Evolutionary conservation across 371 early-diverging fungal species (phyloP).

Genomic region (Mucor mucedo): DNA sequence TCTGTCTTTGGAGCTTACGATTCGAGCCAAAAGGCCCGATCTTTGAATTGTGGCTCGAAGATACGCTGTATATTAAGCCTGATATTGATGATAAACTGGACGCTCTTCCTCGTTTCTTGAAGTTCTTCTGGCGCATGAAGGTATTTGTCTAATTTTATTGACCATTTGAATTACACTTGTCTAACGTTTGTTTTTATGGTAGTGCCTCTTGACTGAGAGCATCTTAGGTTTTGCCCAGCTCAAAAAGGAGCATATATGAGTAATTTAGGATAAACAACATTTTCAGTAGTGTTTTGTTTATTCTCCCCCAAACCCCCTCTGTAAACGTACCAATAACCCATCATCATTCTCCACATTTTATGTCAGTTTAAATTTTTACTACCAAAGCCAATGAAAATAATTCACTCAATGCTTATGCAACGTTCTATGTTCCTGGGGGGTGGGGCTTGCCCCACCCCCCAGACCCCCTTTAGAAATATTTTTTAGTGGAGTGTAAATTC

Average conservation of each 20-base stretch:
- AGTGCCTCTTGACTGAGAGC: constrained; percentile 18
- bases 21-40: constrained; percentile 19
- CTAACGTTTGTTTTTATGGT: constrained; percentile 25
- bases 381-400: no score
- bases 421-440: no score
- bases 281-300: no score
- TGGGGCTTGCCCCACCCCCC: no score
- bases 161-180: constrained; percentile 21
- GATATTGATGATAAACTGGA: constrained; percentile 20
- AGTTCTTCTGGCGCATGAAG: constrained; percentile 26
- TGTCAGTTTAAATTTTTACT: no score
- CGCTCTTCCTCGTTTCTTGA: constrained; percentile 15
- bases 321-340: no score
- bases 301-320: no score
- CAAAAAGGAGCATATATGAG: constrained; percentile 24
- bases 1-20: constrained; percentile 17
- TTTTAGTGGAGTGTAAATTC: no score
- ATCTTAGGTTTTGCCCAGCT: constrained; percentile 14
- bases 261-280: no score
- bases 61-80: constrained; percentile 20
- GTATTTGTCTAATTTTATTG: constrained; percentile 24
- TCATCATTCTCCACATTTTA: no score
- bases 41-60: constrained; percentile 24
- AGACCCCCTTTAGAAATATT: no score
- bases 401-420: no score